A percentile compares a stretch with the other conserved stretches of the same genome.
Evolutionary conservation across 208 protist genomes (phyloP).

Genomic region (Porcisia hertigi): DNA sequence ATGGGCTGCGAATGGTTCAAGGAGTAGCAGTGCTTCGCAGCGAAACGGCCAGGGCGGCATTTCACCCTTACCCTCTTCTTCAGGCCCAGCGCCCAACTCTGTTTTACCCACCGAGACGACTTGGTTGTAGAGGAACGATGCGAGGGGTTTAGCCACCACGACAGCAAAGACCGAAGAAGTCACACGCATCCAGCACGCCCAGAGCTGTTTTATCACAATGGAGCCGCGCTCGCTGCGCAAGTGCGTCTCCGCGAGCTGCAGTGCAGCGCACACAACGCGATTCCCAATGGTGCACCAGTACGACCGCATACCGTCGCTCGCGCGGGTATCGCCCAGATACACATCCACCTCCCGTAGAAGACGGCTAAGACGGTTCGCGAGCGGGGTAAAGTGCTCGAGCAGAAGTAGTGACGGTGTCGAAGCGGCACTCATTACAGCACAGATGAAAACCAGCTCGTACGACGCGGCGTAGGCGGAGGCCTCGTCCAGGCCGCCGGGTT

Average conservation of each 20-base stretch:
- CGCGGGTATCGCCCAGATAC: conserved; percentile 16
- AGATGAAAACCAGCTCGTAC: conserved; percentile 27
- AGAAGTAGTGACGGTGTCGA: conserved; percentile 10
- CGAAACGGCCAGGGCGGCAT: conserved; percentile 16
- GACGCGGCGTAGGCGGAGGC: conserved; percentile 33
- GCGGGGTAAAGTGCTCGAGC: conserved; percentile 13
- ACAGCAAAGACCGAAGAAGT: conserved; percentile 13
- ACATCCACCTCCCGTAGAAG: conserved; percentile 23
- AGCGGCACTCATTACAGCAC: conserved; percentile 23
- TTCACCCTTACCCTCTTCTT: background rate
- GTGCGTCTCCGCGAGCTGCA: conserved; percentile 28
- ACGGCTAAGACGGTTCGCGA: conserved; percentile 14
- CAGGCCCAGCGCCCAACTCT: background rate
- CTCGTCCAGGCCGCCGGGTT: conserved; percentile 15
- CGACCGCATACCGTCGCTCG: conserved; percentile 15
- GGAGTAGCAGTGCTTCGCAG: conserved; percentile 26
- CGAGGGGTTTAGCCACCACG: conserved; percentile 18
- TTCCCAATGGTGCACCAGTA: conserved; percentile 27
- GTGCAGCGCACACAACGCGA: conserved; percentile 17
- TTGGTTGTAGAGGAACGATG: conserved; percentile 23
- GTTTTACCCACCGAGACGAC: conserved; percentile 1
- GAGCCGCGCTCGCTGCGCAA: conserved; percentile 18
- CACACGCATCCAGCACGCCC: conserved; percentile 31
- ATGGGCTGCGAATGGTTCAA: conserved; percentile 27
- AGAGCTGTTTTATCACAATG: conserved; percentile 28